Evolutionary conservation across 352 stramenopile genomes (phyloP).

Genomic region (Globisporangium radiosum): DNA sequence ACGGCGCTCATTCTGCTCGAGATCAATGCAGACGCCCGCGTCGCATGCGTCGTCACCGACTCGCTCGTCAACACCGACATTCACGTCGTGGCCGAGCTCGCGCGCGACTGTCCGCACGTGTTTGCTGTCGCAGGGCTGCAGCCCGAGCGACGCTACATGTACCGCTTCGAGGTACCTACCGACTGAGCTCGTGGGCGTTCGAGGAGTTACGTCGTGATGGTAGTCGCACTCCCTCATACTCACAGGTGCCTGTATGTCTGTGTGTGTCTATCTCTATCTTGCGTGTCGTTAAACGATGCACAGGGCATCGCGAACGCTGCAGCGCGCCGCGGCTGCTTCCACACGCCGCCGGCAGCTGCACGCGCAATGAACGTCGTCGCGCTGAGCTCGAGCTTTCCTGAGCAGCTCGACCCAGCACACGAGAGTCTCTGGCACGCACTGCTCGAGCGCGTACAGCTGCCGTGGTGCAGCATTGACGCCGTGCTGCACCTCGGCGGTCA

Average conservation of each 20-base stretch:
- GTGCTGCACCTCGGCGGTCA: slow-evolving; percentile 68
- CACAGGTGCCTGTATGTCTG: background rate
- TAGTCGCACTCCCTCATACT: too few relatives aligned
- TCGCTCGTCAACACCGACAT: slow-evolving; percentile 49
- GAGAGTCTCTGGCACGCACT: slow-evolving; percentile 60
- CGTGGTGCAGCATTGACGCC: slow-evolving; percentile 69
- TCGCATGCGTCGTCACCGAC: slow-evolving; percentile 60
- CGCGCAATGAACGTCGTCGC: slow-evolving; percentile 40
- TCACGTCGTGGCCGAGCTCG: slow-evolving; percentile 26
- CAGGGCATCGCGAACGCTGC: slow-evolving; percentile 57
- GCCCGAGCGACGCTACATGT: slow-evolving; percentile 57
- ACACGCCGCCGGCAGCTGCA: slow-evolving; percentile 29
- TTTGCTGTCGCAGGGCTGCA: slow-evolving; percentile 40
- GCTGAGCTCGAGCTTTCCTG: slow-evolving; percentile 65
- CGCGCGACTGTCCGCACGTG: slow-evolving; percentile 25
- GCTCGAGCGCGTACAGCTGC: slow-evolving; percentile 32
- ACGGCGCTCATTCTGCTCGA: slow-evolving; percentile 59
- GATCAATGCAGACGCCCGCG: slow-evolving; percentile 35
- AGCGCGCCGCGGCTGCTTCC: slow-evolving; percentile 44
- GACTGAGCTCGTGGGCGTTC: too few relatives aligned
- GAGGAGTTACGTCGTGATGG: too few relatives aligned
- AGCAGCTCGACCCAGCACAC: slow-evolving; percentile 43
- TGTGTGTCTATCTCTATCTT: background rate
- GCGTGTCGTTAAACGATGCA: background rate
- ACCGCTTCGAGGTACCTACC: slow-evolving; percentile 44